Evolutionary conservation across 169 alveolate genomes (phyloP), one percentile per base, ranked within the genome.

Genomic region (Plasmodium relictum): DNA sequence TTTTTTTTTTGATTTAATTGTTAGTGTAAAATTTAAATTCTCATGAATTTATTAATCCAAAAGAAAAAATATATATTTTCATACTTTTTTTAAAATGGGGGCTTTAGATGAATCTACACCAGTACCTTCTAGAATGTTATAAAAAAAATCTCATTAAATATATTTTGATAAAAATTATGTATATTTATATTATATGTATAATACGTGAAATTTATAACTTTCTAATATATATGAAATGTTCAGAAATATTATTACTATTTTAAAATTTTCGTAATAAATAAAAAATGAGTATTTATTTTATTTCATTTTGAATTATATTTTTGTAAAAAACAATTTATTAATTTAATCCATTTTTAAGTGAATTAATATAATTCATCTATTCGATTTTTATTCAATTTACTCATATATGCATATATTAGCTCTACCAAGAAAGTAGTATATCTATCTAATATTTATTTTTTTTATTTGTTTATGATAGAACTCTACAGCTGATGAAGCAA

Each of bases 401-500:
- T 48, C 5, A 31, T 3, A 31, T 31, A 31, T 2, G 3, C 3
- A 31, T 31, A 3, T 31, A 31, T 31, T 31, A 31, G 1, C 3
- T 2, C 3, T 31, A 31, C 39, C 1, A 31, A 31, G 39, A 31
- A 31, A 31, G 18, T 48, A 12, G 18, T 56, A 2, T 56, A 56
- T 56, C 6, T 56, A 56, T 56, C 6, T 56, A 18, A 56, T 56
- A 56, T 56, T 4, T 56, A 16, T 31, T 31, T 31, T 59, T 16
- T 22, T 20, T 14, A 59, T 16, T 20, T 59, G 0, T 18, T 18
- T 59, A 10, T 59, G 7, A 78, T 72, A 95, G 97, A 97, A 94
- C 92, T 80, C 96, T 95, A 37, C 97, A 95, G 54, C 73, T 94
- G 50, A 94, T 95, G 91, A 95, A 95, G 70, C 96, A 92, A 59